These are phyloP conservation scores for Acer campestre DNA, from an alignment of 345 rosid genomes.

Conservation along the genomic window DNA sequence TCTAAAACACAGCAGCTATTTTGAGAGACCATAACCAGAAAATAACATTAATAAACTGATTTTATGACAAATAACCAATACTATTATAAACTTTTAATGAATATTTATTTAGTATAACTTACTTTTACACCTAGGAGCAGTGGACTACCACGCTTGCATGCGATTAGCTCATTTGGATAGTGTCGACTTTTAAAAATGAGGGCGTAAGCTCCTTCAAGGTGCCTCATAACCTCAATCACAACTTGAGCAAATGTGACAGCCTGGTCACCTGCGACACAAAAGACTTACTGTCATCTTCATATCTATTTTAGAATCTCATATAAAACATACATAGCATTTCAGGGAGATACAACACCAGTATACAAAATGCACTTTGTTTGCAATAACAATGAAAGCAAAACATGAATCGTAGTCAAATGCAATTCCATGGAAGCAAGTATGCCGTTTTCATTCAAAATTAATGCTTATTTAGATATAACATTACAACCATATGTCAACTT, in stretches of 20 bases:
- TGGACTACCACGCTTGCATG: slow-evolving; percentile 97
- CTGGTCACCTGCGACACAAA: slow-evolving; percentile 58
- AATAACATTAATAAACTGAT: neutral
- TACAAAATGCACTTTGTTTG: neutral
- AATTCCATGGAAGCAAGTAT: neutral
- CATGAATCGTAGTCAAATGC: neutral
- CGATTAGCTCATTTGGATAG: slow-evolving; percentile 92
- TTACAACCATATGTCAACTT: neutral
- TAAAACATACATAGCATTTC: slow-evolving; percentile 2
- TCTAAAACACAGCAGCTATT: neutral
- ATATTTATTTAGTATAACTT: slow-evolving; percentile 36
- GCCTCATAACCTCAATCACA: slow-evolving; percentile 94
- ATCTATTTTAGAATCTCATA: neutral
- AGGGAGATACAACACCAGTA: neutral
- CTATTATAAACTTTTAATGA: neutral
- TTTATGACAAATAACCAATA: neutral
- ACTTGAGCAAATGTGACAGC: slow-evolving; percentile 83
- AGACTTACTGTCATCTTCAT: neutral
- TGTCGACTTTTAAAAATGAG: slow-evolving; percentile 90
- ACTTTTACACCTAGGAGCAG: slow-evolving; percentile 93
- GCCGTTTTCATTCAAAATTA: neutral
- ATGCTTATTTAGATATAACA: neutral
- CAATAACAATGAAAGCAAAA: neutral
- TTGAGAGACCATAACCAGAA: neutral
- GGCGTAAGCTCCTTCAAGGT: slow-evolving; percentile 98